phyloP scores from a whole-genome alignment of 2,329 filamentous ascomycete genomes.

The Venturia oleaginea region DNA sequence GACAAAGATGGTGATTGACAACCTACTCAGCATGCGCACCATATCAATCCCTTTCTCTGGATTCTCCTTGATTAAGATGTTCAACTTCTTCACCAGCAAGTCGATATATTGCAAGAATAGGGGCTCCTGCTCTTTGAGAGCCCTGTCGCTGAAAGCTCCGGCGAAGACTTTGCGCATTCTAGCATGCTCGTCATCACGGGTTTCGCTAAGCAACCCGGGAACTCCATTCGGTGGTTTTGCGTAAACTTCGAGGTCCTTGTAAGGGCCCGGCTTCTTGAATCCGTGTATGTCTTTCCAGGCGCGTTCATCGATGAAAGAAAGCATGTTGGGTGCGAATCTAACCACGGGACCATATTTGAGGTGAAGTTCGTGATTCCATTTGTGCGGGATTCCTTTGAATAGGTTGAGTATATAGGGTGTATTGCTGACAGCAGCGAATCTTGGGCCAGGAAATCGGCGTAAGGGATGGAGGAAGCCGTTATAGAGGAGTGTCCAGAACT shows the following conservation, averaged over 20 bases:
- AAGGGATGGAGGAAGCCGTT: conserved; percentile 16
- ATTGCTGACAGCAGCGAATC: not conserved
- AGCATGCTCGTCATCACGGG: conserved; percentile 11
- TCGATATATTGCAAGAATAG: conserved; percentile 14
- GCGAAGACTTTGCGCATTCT: conserved; percentile 11
- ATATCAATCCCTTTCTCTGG: conserved; percentile 18
- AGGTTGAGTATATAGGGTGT: not conserved
- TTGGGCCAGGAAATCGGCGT: conserved; percentile 10
- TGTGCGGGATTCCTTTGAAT: not conserved
- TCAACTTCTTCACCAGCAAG: not conserved
- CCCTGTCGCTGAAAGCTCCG: conserved; percentile 12
- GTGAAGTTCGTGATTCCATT: conserved; percentile 13
- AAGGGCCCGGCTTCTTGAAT: not conserved
- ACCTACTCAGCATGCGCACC: conserved; percentile 11
- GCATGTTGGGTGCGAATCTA: conserved; percentile 19
- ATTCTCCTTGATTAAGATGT: not conserved
- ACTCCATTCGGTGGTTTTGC: not conserved
- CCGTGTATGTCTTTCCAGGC: conserved; percentile 23
- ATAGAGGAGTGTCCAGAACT: conserved; percentile 5
- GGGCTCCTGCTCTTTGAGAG: conserved; percentile 14
- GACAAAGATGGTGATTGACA: not conserved
- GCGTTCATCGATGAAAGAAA: conserved; percentile 17
- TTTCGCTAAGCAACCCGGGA: not conserved
- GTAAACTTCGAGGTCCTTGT: conserved; percentile 1
- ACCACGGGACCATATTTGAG: conserved; percentile 20